Conservation (phyloP, 2,329 filamentous ascomycete genomes). For the Didymosphaeria variabile region DNA sequence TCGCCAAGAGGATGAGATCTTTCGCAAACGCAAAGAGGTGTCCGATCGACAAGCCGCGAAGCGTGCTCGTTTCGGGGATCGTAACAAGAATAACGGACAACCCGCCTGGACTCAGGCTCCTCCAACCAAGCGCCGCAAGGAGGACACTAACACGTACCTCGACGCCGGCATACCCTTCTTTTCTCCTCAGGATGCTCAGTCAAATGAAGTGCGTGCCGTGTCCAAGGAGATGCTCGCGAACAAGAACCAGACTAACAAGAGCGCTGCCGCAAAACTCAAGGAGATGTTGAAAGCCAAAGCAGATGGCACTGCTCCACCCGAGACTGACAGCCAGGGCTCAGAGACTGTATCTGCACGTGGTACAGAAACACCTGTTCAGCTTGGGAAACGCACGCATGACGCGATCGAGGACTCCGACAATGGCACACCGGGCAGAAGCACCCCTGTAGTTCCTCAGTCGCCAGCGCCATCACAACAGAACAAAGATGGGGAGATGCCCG, state of each 20-base stretch:
- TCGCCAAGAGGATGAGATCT: slow-evolving; percentile 93
- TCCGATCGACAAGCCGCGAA: slow-evolving; percentile 85
- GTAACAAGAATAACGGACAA: slow-evolving; percentile 39
- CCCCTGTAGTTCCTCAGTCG: slow-evolving; percentile 59
- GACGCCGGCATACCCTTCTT: slow-evolving; percentile 49
- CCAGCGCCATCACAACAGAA: slow-evolving; percentile 55
- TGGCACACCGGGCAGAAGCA: slow-evolving; percentile 67
- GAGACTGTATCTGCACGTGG: slow-evolving; percentile 38
- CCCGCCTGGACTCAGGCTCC: slow-evolving; percentile 41
- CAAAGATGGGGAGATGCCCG: slow-evolving; percentile 67
- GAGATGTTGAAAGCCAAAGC: slow-evolving; percentile 68
- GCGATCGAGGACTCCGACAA: slow-evolving; percentile 70
- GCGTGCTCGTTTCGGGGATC: slow-evolving; percentile 62
- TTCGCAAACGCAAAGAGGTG: slow-evolving; percentile 83
- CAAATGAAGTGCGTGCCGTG: slow-evolving; percentile 58
- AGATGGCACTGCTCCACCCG: slow-evolving; percentile 35
- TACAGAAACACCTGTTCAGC: slow-evolving; percentile 57
- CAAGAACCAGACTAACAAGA: slow-evolving; percentile 86
- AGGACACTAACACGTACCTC: slow-evolving; percentile 46
- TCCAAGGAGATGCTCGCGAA: slow-evolving; percentile 92
- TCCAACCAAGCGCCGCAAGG: slow-evolving; percentile 45
- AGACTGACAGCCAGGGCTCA: slow-evolving; percentile 35
- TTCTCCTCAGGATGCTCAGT: slow-evolving; percentile 48
- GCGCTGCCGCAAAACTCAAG: slow-evolving; percentile 86
- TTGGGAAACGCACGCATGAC: slow-evolving; percentile 81